Evolutionary conservation across 2,329 filamentous ascomycete species (phyloP), one percentile per base, ranked within the genome.

Genomic region (Dactylellina sp.): DNA sequence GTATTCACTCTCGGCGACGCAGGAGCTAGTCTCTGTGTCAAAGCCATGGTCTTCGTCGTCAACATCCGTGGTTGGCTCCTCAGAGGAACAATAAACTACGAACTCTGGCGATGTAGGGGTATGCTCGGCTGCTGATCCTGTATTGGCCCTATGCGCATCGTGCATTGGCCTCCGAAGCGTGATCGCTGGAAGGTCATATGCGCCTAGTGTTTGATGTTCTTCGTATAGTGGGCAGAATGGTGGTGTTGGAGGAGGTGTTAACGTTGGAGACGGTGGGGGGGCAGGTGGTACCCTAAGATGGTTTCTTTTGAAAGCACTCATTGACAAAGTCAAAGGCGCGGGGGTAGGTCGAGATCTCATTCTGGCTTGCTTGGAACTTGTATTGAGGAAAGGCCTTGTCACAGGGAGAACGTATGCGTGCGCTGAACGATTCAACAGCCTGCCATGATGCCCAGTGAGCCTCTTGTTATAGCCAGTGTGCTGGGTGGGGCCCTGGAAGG

Each of bases 221-320:
- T 75, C 70, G 42, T 75, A 75, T n/a, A 59, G 16, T 4, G 70
- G 70, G 22, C 70, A 75, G 22, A 56, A 75, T 22, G 70, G 70
- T 37, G 62, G 61, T 2, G 70, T 39, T 37, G 70, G 62, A 7
- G 62, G 70, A 60, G 61, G 70, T n/a, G 70, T 66, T 24, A 61
- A 44, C 1, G 56, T 62, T 6, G 70, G 70, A 18, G 70, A 75
- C 22, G 70, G 70, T 42, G 70, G 68, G 39, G 70, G 70, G 11
- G 70, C 70, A 14, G 70, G 70, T 18, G 70, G 70, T 14, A 66
- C 52, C 53, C 53, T 50, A 32, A 53, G 40, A 28, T 59, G 57
- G 16, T 49, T 46, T 65, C 46, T 42, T 39, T 72, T 72, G 46
- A 72, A 72, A 16, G 60, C 68, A 56, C 60, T 72, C 68, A 72